Evolutionary conservation across 306 rosid species (phyloP), one percentile per base, ranked within the genome.

Genomic region (Boehmeria nivea): DNA sequence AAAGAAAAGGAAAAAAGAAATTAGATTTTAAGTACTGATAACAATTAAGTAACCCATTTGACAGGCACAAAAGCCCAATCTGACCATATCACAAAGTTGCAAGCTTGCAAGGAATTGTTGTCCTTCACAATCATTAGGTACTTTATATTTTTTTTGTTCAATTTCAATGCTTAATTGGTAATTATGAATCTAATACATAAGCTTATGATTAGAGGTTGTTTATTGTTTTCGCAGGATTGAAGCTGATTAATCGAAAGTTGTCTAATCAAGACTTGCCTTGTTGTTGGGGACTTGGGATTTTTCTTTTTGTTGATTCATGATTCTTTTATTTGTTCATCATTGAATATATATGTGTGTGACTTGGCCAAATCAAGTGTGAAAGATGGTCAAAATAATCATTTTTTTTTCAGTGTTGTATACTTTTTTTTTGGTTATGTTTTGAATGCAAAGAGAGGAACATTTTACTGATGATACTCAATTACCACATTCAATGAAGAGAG

Each of bases 261-360:
- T 7, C 11, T 70, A 48, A 63, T 33, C 34, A 46, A 11, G 63
- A 53, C 50, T 12, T 54, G 72, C 60, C 75, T 43, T 34, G 79
- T 43, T 34, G 81, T 79, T 75, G 71, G 81, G 75, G 81, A 66
- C 22, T 72, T 73, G 61, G 75, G 33, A 12, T 60, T 66, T 73
- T 75, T 59, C n/a, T 24, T 75, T 65, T 81, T 64, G 22, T n/a
- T 16, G 48, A 75, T 81, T 81, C 78, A 71, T 59, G 75, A 79
- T 86, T 86, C 86, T 86, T 57, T 86, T 80, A 57, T 65, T 70
- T 84, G 69, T 74, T 73, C 53, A 66, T 65, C 53, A 66, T 65
- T 71, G 67, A 69, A 71, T 61, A 75, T 68, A 69, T 60, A 54
- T 79, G 79, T 21, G 14, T 37, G 8, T 59, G 53, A 43, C 48